Base-by-base conservation (phyloP, 2,329 filamentous ascomycete species). In the Diaporthe citrichinensis region DNA sequence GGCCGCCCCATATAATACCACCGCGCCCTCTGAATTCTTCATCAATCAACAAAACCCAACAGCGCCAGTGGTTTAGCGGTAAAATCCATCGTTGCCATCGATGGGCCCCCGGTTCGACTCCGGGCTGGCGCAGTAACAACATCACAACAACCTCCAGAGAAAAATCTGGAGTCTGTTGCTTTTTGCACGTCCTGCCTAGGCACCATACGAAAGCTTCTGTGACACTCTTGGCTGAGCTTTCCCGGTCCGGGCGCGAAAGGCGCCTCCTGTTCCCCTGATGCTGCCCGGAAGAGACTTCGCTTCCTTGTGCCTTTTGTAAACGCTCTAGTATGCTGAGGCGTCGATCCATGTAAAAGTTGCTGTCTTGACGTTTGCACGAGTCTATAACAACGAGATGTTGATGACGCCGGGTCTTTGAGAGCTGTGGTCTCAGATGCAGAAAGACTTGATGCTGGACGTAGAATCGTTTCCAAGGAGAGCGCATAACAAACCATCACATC, bases 51-150 rank as follows among this genome's bases (percentile, higher is more conserved):
- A 1, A 39, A 41, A 12, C 0, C 7, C 31, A 68, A 68, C 44
- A 71, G 68, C 69, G 69, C 69, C 79, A 84, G 83, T 86, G 84
- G 84, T 86, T 86, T 86, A 86, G 84, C 85, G 85, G 84, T 86
- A 86, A 85, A 85, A 86, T 86, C 83, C 84, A 84, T 86, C 84
- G 84, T 86, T 86, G 84, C 85, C 85, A 86, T 86, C 84, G 85
- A 86, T 84, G 84, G 83, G 85, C 84, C 84, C 85, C 85, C 84
- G 80, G 85, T 86, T 86, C 84, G 84, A 85, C 85, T 86, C 84
- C 79, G 83, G 84, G 84, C 82, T 84, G 79, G 69, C 69, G 69
- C 69, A 72, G 49, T 28, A 23, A 53, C 20, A 65, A 4, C 20
- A 23, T 23, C 49, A 23, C n/a, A 23, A 41, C 65, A 36, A 20